These are phyloP conservation scores for Plantago rigida DNA, from an alignment of 305 asterid species.

Conservation along the genomic window DNA sequence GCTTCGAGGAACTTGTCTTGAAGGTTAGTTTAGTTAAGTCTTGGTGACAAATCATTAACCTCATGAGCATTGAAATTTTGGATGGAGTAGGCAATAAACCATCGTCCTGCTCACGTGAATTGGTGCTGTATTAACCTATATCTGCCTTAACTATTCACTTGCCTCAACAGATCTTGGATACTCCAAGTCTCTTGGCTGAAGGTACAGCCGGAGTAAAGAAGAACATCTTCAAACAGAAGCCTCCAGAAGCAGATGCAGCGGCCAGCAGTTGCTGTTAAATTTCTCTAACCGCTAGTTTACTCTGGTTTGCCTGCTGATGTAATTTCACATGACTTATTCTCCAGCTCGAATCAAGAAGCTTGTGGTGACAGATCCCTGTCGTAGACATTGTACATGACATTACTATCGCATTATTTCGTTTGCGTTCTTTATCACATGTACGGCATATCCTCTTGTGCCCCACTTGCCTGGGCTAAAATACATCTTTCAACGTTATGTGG, in stretches of 20 bases:
- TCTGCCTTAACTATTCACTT: constrained; percentile 1
- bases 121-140: background rate
- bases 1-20: constrained; percentile 88
- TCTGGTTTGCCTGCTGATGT: background rate
- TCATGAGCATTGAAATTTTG: background rate
- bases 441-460: background rate
- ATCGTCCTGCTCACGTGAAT: too few species aligned
- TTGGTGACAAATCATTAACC: background rate
- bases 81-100: background rate
- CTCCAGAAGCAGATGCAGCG: constrained; percentile 59
- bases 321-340: background rate
- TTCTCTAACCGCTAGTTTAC: constrained; percentile 10
- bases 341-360: background rate
- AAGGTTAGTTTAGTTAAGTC: constrained; percentile 37
- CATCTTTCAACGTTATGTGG: background rate
- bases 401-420: background rate
- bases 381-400: background rate
- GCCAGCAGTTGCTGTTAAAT: constrained; percentile 74
- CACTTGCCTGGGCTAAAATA: background rate
- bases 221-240: constrained; percentile 87
- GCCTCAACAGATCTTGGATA: constrained; percentile 65
- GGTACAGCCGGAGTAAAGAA: constrained; percentile 63
- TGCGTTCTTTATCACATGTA: background rate
- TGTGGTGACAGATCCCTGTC: background rate
- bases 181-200: constrained; percentile 75